Conservation (phyloP, 176 grass and related monocot genomes). For the Eremochloa ophiuroides region DNA sequence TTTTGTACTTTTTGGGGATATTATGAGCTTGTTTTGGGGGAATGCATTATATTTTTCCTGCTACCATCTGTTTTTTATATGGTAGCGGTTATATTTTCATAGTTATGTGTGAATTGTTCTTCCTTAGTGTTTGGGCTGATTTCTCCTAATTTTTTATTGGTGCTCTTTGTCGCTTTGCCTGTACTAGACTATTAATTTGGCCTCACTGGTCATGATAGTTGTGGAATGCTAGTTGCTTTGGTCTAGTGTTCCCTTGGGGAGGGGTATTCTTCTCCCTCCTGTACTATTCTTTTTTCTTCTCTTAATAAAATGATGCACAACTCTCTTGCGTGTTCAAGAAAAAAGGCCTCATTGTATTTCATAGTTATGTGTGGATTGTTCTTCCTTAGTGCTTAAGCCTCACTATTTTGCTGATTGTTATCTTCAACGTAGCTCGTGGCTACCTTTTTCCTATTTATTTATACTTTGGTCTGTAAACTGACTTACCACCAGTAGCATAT, state of each 20-base stretch:
- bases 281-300: too few species aligned
- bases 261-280: too few species aligned
- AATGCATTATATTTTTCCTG: neutral
- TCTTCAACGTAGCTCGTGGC: neutral
- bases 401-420: neutral
- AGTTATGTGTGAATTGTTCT: neutral
- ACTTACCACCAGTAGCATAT: neutral
- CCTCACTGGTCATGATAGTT: too few species aligned
- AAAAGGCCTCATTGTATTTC: too few species aligned
- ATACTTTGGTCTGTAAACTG: constrained; percentile 5
- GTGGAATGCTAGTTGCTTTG: too few species aligned
- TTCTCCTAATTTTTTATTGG: too few species aligned
- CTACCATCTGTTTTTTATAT: neutral
- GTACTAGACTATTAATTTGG: too few species aligned
- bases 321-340: too few species aligned
- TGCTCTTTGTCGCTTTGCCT: too few species aligned
- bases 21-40: neutral
- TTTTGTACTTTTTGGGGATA: neutral
- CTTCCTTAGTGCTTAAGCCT: neutral
- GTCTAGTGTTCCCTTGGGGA: too few species aligned
- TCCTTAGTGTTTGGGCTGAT: neutral
- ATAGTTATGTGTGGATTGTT: too few species aligned
- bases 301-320: too few species aligned
- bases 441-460: neutral
- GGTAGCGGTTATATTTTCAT: neutral